A percentile compares a stretch with the other conserved stretches of the same genome.
These are phyloP conservation scores for Mortierella sp. DNA, from an alignment of 371 early-diverging fungal genomes.

Conservation along the genomic window DNA sequence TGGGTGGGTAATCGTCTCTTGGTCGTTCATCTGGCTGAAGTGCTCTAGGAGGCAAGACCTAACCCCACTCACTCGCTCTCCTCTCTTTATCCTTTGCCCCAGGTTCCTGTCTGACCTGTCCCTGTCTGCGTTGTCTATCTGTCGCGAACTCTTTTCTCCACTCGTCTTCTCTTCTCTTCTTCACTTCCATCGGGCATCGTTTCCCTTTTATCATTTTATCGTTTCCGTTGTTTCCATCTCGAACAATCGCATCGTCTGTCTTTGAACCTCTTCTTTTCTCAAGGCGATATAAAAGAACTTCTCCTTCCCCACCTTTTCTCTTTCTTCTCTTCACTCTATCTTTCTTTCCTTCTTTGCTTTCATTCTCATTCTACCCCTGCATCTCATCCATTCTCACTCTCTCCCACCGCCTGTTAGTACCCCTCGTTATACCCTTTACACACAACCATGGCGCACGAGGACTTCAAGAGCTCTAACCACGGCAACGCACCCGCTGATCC, in stretches of 20 bases:
- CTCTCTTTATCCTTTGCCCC: background rate
- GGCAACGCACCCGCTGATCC: conserved; percentile 1
- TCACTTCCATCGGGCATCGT: background rate
- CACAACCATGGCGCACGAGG: background rate
- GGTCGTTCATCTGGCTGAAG: background rate
- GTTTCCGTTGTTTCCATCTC: background rate
- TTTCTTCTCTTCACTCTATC: background rate
- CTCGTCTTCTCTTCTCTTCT: background rate
- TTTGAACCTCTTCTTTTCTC: background rate
- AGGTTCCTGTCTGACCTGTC: background rate
- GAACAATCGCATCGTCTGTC: background rate
- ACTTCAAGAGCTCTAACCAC: conserved; percentile 1
- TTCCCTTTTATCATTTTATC: background rate
- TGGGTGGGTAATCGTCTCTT: background rate
- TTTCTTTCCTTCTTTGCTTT: too few relatives aligned
- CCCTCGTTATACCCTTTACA: background rate
- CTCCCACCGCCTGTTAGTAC: background rate
- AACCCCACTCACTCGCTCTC: background rate
- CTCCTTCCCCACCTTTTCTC: background rate
- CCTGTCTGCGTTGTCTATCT: background rate
- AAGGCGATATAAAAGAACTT: background rate
- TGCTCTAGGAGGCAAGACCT: background rate
- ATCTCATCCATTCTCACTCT: background rate
- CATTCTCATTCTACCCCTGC: background rate
- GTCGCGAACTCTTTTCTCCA: background rate